Conservation (phyloP, 176 grass and related monocot species). For the Tillandsia leiboldiana region DNA sequence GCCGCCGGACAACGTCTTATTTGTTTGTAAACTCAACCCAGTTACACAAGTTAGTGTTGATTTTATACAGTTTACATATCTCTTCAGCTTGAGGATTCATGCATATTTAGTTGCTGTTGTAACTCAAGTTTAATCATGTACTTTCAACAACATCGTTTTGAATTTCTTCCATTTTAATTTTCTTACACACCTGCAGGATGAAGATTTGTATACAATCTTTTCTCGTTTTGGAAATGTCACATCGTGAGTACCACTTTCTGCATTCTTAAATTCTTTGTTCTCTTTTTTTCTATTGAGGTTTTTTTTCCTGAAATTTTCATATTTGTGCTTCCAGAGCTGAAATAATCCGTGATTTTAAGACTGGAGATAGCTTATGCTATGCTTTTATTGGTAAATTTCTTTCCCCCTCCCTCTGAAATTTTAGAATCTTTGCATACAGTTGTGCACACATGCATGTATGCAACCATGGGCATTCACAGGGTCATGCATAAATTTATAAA, state of each 20-base stretch:
- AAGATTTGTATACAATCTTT: constrained; percentile 94
- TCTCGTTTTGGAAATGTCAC: constrained; percentile 91
- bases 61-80: constrained; percentile 5
- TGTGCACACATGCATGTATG: too few species aligned
- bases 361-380: constrained; percentile 91
- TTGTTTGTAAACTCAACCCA: constrained; percentile 97
- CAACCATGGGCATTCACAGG: too few species aligned
- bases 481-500: too few species aligned
- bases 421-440: not conserved
- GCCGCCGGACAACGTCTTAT: constrained; percentile 84
- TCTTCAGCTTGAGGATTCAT: constrained; percentile 5
- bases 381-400: constrained; percentile 71
- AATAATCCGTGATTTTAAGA: constrained; percentile 90
- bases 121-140: not conserved
- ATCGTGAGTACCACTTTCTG: constrained; percentile 45
- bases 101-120: constrained; percentile 1
- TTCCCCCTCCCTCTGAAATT: not conserved
- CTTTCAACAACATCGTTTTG: not conserved
- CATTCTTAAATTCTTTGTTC: not conserved
- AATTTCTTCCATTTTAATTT: not conserved
- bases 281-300: constrained; percentile 1
- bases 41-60: constrained; percentile 65
- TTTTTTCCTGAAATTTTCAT: constrained; percentile 16
- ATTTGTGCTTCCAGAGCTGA: constrained; percentile 53
- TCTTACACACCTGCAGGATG: constrained; percentile 42